A percentile compares a stretch with the other conserved stretches of the same genome.
Conservation (phyloP, 345 rosid genomes). For the Eucalyptus microcorys region DNA sequence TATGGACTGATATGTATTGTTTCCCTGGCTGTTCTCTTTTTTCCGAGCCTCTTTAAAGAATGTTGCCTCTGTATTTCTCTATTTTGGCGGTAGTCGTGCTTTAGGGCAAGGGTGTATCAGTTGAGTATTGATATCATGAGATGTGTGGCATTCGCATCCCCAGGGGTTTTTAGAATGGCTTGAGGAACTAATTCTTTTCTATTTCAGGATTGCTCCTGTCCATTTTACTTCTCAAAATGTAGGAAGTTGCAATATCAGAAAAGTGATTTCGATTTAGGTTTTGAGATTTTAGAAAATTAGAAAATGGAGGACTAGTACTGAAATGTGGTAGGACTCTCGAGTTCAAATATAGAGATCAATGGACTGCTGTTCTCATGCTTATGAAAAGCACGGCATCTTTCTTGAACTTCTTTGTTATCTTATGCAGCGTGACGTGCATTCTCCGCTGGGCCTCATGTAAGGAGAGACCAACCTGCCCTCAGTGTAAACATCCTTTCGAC, state of each 20-base stretch:
- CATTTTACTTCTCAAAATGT: background rate
- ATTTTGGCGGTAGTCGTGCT: background rate
- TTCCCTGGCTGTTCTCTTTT: background rate
- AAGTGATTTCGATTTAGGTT: background rate
- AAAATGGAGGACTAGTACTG: background rate
- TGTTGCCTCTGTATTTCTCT: background rate
- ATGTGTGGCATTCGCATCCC: background rate
- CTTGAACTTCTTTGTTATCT: constrained; percentile 3
- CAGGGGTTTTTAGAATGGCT: background rate
- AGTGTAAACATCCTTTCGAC: constrained; percentile 86
- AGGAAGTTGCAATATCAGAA: background rate
- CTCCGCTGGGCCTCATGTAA: constrained; percentile 83
- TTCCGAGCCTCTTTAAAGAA: background rate
- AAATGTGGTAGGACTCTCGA: background rate
- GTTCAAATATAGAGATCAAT: background rate
- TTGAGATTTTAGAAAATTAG: background rate
- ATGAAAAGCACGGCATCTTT: background rate
- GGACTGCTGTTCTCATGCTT: background rate
- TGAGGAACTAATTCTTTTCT: background rate
- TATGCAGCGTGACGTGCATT: constrained; percentile 71
- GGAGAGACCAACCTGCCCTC: constrained; percentile 72
- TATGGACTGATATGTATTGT: background rate
- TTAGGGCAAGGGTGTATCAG: background rate
- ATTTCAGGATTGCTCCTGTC: background rate
- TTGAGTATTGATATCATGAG: background rate